Conservation (phyloP, 2,329 filamentous ascomycete species). For the Zasmidium angulare region DNA sequence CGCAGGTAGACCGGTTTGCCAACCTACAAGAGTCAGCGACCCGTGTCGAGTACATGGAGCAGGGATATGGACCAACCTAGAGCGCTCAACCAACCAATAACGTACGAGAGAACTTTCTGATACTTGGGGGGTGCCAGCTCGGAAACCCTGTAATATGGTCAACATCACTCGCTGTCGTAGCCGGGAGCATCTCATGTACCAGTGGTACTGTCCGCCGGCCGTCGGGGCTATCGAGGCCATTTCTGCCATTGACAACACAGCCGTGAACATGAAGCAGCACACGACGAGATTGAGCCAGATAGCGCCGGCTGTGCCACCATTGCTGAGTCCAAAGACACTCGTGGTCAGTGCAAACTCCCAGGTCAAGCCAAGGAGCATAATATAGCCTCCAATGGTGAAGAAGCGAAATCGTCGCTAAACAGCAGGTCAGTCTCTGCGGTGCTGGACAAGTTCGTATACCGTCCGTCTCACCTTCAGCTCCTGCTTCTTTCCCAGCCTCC, state of each 20-base stretch:
- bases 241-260: neutral
- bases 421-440: neutral
- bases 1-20: conserved; percentile 22
- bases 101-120: conserved; percentile 28
- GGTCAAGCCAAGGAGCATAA: conserved; percentile 23
- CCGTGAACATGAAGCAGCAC: neutral
- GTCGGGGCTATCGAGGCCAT: conserved; percentile 14
- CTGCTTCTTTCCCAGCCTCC: neutral
- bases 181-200: neutral
- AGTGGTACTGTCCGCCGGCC: conserved; percentile 18
- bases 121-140: conserved; percentile 27
- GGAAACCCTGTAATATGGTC: conserved; percentile 2
- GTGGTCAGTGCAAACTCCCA: conserved; percentile 11
- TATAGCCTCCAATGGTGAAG: conserved; percentile 19
- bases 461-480: neutral
- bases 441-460: too few relatives aligned
- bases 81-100: conserved; percentile 29
- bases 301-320: conserved; percentile 11
- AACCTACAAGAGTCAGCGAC: neutral
- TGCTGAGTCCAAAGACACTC: conserved; percentile 20
- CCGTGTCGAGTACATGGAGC: conserved; percentile 29
- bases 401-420: neutral
- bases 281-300: neutral
- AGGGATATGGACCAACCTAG: conserved; percentile 45
- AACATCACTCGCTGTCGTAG: neutral